Evolutionary conservation across 1,284 basidiomycete genomes (phyloP).

Genomic region (Apiotrichum gamsii): DNA sequence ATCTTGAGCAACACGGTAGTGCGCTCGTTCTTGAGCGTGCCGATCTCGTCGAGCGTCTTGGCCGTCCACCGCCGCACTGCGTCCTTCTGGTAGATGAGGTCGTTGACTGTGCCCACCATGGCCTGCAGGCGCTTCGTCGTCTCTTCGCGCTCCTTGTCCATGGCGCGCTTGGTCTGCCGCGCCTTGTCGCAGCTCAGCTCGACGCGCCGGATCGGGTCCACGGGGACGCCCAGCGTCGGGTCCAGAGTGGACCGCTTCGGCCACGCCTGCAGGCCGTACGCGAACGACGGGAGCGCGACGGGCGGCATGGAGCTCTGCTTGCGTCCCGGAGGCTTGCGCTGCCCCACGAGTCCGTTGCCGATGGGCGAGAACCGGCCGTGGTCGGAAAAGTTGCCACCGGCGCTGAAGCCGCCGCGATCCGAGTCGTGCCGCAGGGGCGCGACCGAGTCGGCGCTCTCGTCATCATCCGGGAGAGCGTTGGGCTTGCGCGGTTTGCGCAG

Average conservation of each 20-base stretch:
- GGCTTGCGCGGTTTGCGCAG: not conserved
- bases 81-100: conserved; percentile 26
- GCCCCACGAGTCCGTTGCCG: not conserved
- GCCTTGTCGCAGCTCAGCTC: conserved; percentile 20
- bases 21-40: conserved; percentile 4
- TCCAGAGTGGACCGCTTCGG: conserved; percentile 28
- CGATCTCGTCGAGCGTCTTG: conserved; percentile 11
- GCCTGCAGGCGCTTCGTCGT: conserved; percentile 13
- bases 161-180: not conserved
- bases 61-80: conserved; percentile 24
- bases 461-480: not conserved
- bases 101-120: conserved; percentile 23
- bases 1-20: conserved; percentile 8
- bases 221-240: conserved; percentile 17
- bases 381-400: not conserved
- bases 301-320: conserved; percentile 8
- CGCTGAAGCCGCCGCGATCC: conserved; percentile 1
- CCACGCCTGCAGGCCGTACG: conserved; percentile 19
- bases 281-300: conserved; percentile 11
- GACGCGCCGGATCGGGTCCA: conserved; percentile 28
- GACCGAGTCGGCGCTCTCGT: conserved; percentile 6
- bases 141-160: conserved; percentile 5
- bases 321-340: conserved; percentile 3
- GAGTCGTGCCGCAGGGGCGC: not conserved
- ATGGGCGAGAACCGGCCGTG: not conserved